These are phyloP conservation scores for Aspergillus ostianus DNA, from an alignment of 495 filamentous ascomycete species.

Conservation along the genomic window DNA sequence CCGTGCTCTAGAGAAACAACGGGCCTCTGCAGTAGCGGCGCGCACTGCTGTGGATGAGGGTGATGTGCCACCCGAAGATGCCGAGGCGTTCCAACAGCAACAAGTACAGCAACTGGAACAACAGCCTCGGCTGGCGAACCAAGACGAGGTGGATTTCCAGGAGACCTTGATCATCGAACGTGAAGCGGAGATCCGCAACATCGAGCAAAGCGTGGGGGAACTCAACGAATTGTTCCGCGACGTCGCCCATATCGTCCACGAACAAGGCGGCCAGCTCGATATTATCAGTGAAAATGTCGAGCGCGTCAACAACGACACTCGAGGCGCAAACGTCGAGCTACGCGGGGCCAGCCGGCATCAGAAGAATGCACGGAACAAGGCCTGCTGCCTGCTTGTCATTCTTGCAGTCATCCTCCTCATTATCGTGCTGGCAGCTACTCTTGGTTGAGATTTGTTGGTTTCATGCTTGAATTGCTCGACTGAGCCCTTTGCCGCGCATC, in stretches of 20 bases:
- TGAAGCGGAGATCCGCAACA: slow-evolving; percentile 92
- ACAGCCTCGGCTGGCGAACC: slow-evolving; percentile 76
- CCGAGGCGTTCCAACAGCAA: slow-evolving; percentile 37
- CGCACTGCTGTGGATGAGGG: slow-evolving; percentile 67
- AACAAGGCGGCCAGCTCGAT: slow-evolving; percentile 88
- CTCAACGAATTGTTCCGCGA: slow-evolving; percentile 96
- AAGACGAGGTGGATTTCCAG: slow-evolving; percentile 97
- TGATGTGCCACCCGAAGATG: slow-evolving; percentile 32
- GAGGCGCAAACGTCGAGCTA: slow-evolving; percentile 82
- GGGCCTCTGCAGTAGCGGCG: slow-evolving; percentile 77
- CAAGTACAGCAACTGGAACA: slow-evolving; percentile 73
- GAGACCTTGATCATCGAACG: slow-evolving; percentile 93
- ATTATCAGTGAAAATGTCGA: slow-evolving; percentile 87
- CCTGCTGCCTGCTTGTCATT: slow-evolving; percentile 89
- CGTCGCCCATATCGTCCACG: slow-evolving; percentile 91
- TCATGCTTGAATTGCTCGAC: slow-evolving; percentile 3
- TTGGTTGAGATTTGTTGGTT: slow-evolving; percentile 46
- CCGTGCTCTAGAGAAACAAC: slow-evolving; percentile 85
- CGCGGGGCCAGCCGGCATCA: slow-evolving; percentile 82
- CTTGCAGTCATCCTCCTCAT: slow-evolving; percentile 84
- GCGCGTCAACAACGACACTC: slow-evolving; percentile 72
- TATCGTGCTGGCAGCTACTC: slow-evolving; percentile 77
- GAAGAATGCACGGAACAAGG: slow-evolving; percentile 87
- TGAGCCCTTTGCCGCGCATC: slow-evolving; percentile 7
- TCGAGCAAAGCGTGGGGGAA: slow-evolving; percentile 93